phyloP scores from a whole-genome alignment of 495 filamentous ascomycete genomes.

The Hypoxylon perforatum region DNA sequence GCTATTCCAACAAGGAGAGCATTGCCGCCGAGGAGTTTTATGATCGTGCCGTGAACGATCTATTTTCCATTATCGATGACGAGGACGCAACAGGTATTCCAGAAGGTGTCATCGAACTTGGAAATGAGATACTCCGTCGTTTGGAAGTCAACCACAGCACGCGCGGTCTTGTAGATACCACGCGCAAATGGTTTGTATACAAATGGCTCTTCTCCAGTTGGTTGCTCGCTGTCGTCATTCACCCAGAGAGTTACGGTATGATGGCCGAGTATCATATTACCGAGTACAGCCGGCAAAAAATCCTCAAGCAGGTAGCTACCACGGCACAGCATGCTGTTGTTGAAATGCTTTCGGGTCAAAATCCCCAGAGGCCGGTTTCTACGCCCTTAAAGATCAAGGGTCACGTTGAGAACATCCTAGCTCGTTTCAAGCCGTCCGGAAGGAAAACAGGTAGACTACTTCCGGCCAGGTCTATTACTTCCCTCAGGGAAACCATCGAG shows the following conservation, averaged over 20 bases:
- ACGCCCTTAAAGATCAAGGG: slow-evolving; percentile 73
- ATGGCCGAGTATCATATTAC: slow-evolving; percentile 91
- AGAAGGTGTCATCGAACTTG: slow-evolving; percentile 81
- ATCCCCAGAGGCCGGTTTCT: slow-evolving; percentile 66
- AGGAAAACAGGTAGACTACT: slow-evolving; percentile 69
- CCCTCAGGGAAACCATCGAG: slow-evolving; percentile 73
- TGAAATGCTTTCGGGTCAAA: slow-evolving; percentile 63
- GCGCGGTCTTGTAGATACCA: slow-evolving; percentile 67
- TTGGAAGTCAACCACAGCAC: slow-evolving; percentile 68
- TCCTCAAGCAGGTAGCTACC: slow-evolving; percentile 84
- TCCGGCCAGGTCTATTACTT: slow-evolving; percentile 74
- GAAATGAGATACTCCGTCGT: slow-evolving; percentile 81
- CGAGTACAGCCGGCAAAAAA: slow-evolving; percentile 87
- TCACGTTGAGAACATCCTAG: slow-evolving; percentile 81
- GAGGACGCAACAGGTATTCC: slow-evolving; percentile 84
- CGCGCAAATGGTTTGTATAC: slow-evolving; percentile 81
- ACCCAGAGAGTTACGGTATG: slow-evolving; percentile 90
- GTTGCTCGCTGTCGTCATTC: slow-evolving; percentile 83
- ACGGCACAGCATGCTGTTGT: slow-evolving; percentile 79
- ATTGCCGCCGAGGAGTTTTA: slow-evolving; percentile 92
- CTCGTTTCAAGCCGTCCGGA: slow-evolving; percentile 68
- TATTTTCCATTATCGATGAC: slow-evolving; percentile 89
- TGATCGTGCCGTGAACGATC: slow-evolving; percentile 77
- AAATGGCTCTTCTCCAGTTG: slow-evolving; percentile 94
- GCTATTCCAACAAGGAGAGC: slow-evolving; percentile 72